Base-by-base conservation (phyloP, 306 rosid species). In the Trifolium pratense region DNA sequence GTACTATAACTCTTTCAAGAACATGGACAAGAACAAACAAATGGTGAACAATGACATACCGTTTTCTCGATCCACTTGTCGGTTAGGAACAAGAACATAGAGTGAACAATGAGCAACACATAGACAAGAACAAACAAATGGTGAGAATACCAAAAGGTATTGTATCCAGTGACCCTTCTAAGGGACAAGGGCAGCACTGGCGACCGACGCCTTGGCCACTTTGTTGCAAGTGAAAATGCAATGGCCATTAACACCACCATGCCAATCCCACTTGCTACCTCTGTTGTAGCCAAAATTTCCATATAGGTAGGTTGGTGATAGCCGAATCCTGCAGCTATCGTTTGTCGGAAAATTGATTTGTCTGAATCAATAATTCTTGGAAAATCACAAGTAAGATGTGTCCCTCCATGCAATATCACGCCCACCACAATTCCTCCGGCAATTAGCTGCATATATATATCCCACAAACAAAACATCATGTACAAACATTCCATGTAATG, bases 131-230 rank as follows among this genome's bases (percentile, higher is more conserved):
- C 80, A 89, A 92, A 90, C 93, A 90, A 80, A 66, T 92, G 98
- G 84, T 92, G 98, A 0, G 96, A 92, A 74, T 90, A 90, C 95
- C 98, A 92, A 79, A 92, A 92, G 61, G 97, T 79, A 77, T 92
- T 87, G 59, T 88, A 90, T 16, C 98, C 98, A 0, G 91, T 92
- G 84, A 90, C 89, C 25, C 71, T 80, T 71, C 84, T 55, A 18
- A 92, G 74, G 17, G 93, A 81, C 81, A 83, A 73, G 0, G 98
- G 97, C 26, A 92, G 70, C 68, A 49, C 76, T 1, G 87, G 61
- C 2, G 88, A 84, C 5, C 81, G 84, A 58, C 95, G 95, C 66
- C 95, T 85, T 9, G 96, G 94, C 98, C 96, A 88, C 87, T 82
- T 88, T 1, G 91, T 90, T 69, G 98, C 97, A 0, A 92, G 85